Evolutionary conservation across 306 rosid genomes (phyloP), one percentile per base, ranked within the genome.

Genomic region (Citrullus amarus): DNA sequence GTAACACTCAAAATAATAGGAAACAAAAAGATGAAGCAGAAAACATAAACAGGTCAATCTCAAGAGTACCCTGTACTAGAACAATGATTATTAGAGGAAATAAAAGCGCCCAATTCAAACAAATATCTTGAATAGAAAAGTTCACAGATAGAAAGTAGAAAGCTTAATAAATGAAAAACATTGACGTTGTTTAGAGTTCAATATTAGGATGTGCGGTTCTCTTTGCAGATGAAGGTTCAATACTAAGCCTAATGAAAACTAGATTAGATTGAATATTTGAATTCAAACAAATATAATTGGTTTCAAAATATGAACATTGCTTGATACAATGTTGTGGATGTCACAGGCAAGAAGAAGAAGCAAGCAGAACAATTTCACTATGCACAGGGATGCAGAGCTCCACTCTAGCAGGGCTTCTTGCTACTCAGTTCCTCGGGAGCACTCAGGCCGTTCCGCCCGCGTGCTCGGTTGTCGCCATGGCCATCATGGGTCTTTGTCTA

Each of bases 371-470:
- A 9, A 90, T 95, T 79, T 91, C 99, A 16, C 77, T 95, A 32
- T 95, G 99, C 90, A 92, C 96, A 11, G 99, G 99, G 82, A 95
- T 95, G 99, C 99, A 95, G 78, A 95, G 99, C 86, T 92, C 99
- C 46, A 95, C 99, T 39, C 86, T 95, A 78, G 99, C 99, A 25
- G 99, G 99, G 59, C 90, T 95, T 76, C 93, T 95, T n/a, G 98
- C 99, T 28, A 85, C 97, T 14, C 99, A 95, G 77, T 95, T 95
- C 86, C 87, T 95, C 34, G 99, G 97, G 76, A 86, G 89, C 84
- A 95, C 86, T 74, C 99, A 95, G 72, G 97, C 99, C 9, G 99
- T 92, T 80, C 97, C 99, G 6, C 87, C 99, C 11, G 99, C 99
- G 10, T 95, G 99, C 84, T 95, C 99, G 1, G 99, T 95, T 14